A percentile compares a stretch with the other conserved stretches of the same genome.
These are phyloP conservation scores for Tagetes patula DNA, from an alignment of 129 eudicot species.

Conservation along the genomic window DNA sequence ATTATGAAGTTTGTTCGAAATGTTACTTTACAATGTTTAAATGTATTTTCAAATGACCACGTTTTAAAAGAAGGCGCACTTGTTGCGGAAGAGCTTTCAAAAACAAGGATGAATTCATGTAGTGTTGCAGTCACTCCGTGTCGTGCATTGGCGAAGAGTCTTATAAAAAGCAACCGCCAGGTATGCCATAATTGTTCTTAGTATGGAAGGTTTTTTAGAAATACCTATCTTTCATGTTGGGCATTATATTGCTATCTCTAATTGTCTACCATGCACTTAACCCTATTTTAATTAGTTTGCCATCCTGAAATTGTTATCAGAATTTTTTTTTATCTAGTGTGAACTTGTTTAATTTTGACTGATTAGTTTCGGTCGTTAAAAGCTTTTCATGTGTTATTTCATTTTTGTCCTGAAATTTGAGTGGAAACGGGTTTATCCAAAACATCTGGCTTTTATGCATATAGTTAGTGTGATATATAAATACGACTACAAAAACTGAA, in stretches of 20 bases:
- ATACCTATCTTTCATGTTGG: neutral
- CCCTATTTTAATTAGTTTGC: neutral
- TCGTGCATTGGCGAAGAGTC: slow-evolving; percentile 81
- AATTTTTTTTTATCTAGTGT: neutral
- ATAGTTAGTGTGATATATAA: neutral
- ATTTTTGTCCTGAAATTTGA: neutral
- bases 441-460: neutral
- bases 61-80: slow-evolving; percentile 77
- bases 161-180: slow-evolving; percentile 84
- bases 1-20: slow-evolving; percentile 86
- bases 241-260: neutral
- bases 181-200: slow-evolving; percentile 37
- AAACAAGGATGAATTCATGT: slow-evolving; percentile 51
- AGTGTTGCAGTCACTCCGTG: slow-evolving; percentile 62
- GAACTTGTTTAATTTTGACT: neutral
- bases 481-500: neutral
- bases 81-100: slow-evolving; percentile 79
- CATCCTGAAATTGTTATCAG: neutral
- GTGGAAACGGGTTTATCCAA: neutral
- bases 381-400: neutral
- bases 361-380: neutral
- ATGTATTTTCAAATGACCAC: slow-evolving; percentile 65
- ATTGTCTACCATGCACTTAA: slow-evolving; percentile 2
- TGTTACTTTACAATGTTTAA: slow-evolving; percentile 72
- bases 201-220: neutral